Percentiles rank a stretch among this genome's conserved stretches.
These are phyloP conservation scores for Russula emetica DNA, from an alignment of 768 basidiomycete species.

Conservation along the genomic window DNA sequence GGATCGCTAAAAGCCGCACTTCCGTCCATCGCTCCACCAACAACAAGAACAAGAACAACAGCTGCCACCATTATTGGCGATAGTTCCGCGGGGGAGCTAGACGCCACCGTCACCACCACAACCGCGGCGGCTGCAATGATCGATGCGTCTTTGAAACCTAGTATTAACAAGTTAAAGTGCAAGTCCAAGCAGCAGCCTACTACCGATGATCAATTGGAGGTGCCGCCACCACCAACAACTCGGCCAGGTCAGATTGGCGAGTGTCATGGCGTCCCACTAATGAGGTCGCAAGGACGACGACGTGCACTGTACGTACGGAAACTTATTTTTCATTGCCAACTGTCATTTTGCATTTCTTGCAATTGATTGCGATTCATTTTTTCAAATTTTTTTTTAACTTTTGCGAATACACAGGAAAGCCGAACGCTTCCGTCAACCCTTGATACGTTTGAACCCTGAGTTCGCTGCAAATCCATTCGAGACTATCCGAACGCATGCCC, in stretches of 20 bases:
- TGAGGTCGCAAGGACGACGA: constrained; percentile 63
- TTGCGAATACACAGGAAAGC: constrained; percentile 43
- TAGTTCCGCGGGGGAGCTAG: constrained; percentile 20
- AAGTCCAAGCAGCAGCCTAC: not conserved
- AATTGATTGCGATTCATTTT: constrained; percentile 1
- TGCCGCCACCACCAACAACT: constrained; percentile 13
- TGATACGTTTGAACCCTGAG: constrained; percentile 60
- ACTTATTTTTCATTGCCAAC: not conserved
- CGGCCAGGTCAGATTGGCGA: constrained; percentile 61
- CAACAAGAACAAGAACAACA: not conserved
- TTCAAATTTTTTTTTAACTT: constrained; percentile 5
- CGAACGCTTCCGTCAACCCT: constrained; percentile 65
- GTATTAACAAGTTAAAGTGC: not conserved
- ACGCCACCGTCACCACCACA: constrained; percentile 5
- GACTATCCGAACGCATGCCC: constrained; percentile 72
- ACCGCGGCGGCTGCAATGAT: not conserved
- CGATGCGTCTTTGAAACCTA: not conserved
- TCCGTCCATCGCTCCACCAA: constrained; percentile 38
- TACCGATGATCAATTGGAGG: not conserved
- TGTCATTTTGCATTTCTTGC: not conserved
- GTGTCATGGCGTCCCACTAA: constrained; percentile 55
- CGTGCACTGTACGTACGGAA: constrained; percentile 54
- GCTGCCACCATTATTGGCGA: not conserved
- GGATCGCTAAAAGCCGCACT: constrained; percentile 46
- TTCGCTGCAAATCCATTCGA: constrained; percentile 69